A percentile compares a stretch with the other conserved stretches of the same genome.
These are phyloP conservation scores for Chaetomium cochliodes DNA, from an alignment of 495 filamentous ascomycete genomes.

Conservation along the genomic window DNA sequence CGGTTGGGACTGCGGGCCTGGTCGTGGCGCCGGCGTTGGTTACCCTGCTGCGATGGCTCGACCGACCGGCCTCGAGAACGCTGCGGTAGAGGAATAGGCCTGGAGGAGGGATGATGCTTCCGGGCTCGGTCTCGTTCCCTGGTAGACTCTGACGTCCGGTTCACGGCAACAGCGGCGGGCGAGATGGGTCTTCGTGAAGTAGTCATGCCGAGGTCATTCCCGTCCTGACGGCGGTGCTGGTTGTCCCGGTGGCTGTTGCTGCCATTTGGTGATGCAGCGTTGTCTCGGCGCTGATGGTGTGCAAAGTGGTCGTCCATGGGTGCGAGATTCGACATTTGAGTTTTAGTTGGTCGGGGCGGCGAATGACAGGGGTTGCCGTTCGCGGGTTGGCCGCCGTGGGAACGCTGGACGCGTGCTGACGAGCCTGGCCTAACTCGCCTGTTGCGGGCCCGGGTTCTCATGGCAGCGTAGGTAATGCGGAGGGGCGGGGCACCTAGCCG, in stretches of 20 bases:
- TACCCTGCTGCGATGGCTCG: conserved; percentile 22
- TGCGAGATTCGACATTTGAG: conserved; percentile 38
- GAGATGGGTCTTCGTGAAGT: conserved; percentile 37
- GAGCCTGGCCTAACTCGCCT: conserved; percentile 12
- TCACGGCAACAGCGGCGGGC: conserved; percentile 35
- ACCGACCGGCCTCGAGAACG: conserved; percentile 16
- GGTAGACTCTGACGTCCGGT: conserved; percentile 29
- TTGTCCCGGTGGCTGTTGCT: conserved; percentile 29
- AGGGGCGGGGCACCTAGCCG: conserved; percentile 2
- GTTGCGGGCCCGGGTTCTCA: conserved; percentile 9
- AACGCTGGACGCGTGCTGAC: conserved; percentile 25
- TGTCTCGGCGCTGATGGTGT: conserved; percentile 31
- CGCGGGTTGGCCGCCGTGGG: conserved; percentile 28
- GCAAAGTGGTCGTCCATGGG: conserved; percentile 34
- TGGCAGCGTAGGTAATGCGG: background rate
- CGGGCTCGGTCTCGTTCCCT: conserved; percentile 28
- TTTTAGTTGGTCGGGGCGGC: conserved; percentile 43
- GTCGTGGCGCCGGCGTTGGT: conserved; percentile 26
- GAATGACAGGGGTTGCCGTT: conserved; percentile 37
- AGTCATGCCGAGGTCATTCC: conserved; percentile 42
- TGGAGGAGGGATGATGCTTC: conserved; percentile 13
- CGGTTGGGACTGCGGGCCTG: conserved; percentile 39
- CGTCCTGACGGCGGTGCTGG: conserved; percentile 31
- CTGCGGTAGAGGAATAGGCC: conserved; percentile 19
- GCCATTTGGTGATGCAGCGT: conserved; percentile 41